Base-by-base conservation (phyloP, 164 flowering plant species). In the Nelumbo lutea region DNA sequence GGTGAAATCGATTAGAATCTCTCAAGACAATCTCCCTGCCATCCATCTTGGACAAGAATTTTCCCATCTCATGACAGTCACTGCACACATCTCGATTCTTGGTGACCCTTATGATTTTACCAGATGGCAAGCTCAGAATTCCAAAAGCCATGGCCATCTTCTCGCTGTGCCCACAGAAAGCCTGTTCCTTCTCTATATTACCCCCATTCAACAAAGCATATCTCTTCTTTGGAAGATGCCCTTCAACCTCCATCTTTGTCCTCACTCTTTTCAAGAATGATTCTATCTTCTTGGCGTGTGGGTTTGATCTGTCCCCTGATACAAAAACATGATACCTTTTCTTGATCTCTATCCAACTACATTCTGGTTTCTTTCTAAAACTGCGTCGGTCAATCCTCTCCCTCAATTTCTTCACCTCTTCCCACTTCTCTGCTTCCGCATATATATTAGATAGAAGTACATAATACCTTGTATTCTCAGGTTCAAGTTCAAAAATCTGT, bases 51-150 rank as follows among this genome's bases (percentile, higher is more conserved):
- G 89, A 82, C 42, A 88, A 79, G 77, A 82, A 87, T 77, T 84
- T 87, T 48, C 85, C 90, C 79, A 81, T 80, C 73, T 87, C 90
- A 78, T 88, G 93, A 66, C 89, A 87, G 43, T 88, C 87, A 38
- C 88, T 74, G 55, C 93, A 88, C 8, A 84, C 80, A 68, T 83
- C 68, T 2, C 77, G 70, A 73, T 85, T 87, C 79, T 87, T 85
- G 43, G 85, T 79, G 10, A 88, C 84, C 63, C 89, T 71, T 39
- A 86, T 76, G 9, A 80, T 78, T 68, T 73, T 79, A 5, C 88
- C 82, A 1, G 78, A 78, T 43, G 85, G 79, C 68, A 74, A 77
- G 53, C 61, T 85, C 73, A 85, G 67, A 42, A 85, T 70, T 9
- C 93, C 89, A 67, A 77, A 87, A 71, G 88, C 88, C 73, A 87